phyloP scores from a whole-genome alignment of 805 yeast species.

The Nakazawaea peltata region DNA sequence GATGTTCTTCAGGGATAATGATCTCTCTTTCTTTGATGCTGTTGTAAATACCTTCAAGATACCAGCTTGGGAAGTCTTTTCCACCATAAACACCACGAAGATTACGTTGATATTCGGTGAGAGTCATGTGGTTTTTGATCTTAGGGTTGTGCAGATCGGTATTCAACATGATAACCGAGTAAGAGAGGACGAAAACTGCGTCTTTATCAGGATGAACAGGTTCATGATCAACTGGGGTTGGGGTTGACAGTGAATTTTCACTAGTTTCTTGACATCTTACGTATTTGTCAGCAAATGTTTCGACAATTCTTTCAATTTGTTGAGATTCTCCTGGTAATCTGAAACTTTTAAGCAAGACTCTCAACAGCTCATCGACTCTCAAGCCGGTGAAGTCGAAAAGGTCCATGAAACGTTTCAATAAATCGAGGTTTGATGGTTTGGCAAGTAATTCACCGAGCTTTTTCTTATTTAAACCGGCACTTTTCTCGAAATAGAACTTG shows the following conservation, averaged over 20 bases:
- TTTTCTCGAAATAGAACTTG: conserved; percentile 63
- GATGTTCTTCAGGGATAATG: conserved; percentile 97
- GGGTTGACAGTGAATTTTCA: conserved; percentile 7
- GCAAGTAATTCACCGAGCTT: conserved; percentile 82
- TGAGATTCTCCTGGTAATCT: conserved; percentile 97
- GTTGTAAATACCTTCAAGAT: conserved; percentile 68
- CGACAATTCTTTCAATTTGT: conserved; percentile 89
- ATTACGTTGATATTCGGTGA: conserved; percentile 74
- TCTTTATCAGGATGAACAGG: conserved; percentile 72
- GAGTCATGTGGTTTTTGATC: conserved; percentile 84
- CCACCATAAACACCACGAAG: conserved; percentile 71
- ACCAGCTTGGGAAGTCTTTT: conserved; percentile 80
- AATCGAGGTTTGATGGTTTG: conserved; percentile 54
- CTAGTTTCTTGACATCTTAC: conserved; percentile 48
- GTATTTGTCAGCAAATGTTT: conserved; percentile 76
- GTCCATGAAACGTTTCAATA: conserved; percentile 57
- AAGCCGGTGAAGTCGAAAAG: conserved; percentile 68
- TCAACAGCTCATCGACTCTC: conserved; percentile 88
- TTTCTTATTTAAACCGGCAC: conserved; percentile 80
- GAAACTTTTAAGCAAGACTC: conserved; percentile 73
- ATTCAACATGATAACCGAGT: conserved; percentile 88
- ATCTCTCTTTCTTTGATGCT: conserved; percentile 83
- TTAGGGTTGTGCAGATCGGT: conserved; percentile 93
- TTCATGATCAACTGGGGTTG: conserved; percentile 24
- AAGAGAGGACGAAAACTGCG: conserved; percentile 82